A percentile compares a stretch with the other conserved stretches of the same genome.
These are phyloP conservation scores for Piper betle DNA, from an alignment of 164 flowering plant genomes.

Conservation along the genomic window DNA sequence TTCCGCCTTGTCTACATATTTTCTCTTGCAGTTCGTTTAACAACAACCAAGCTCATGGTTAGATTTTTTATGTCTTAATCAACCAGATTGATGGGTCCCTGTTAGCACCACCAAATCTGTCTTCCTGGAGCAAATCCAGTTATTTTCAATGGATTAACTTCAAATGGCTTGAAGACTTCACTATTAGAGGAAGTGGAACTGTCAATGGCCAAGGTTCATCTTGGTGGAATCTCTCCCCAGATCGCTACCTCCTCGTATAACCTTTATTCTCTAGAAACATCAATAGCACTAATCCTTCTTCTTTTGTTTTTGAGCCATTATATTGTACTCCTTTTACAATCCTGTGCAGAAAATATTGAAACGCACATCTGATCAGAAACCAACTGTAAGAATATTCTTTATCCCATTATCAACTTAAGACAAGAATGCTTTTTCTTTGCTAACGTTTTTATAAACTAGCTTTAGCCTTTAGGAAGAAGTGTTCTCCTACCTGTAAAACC, in stretches of 20 bases:
- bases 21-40: not conserved
- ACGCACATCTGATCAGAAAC: too few relatives aligned
- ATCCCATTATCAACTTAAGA: not conserved
- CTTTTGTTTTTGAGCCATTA: not conserved
- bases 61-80: not conserved
- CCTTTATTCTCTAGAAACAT: slow-evolving; percentile 17
- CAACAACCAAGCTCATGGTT: too few relatives aligned
- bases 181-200: slow-evolving; percentile 84
- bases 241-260: slow-evolving; percentile 20
- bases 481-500: too few relatives aligned
- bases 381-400: too few relatives aligned
- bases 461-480: too few relatives aligned
- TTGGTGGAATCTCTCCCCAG: too few relatives aligned
- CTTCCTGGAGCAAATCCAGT: slow-evolving; percentile 58
- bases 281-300: not conserved
- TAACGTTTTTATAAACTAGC: not conserved
- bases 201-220: too few relatives aligned
- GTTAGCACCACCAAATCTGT: slow-evolving; percentile 45
- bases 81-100: slow-evolving; percentile 77
- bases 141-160: slow-evolving; percentile 87
- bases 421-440: too few relatives aligned
- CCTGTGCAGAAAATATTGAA: too few relatives aligned
- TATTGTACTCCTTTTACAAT: too few relatives aligned
- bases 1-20: not conserved
- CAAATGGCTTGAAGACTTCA: slow-evolving; percentile 69